These are phyloP conservation scores for Magnusiomyces fungicola DNA, from an alignment of 1,139 yeast genomes.

Conservation along the genomic window DNA sequence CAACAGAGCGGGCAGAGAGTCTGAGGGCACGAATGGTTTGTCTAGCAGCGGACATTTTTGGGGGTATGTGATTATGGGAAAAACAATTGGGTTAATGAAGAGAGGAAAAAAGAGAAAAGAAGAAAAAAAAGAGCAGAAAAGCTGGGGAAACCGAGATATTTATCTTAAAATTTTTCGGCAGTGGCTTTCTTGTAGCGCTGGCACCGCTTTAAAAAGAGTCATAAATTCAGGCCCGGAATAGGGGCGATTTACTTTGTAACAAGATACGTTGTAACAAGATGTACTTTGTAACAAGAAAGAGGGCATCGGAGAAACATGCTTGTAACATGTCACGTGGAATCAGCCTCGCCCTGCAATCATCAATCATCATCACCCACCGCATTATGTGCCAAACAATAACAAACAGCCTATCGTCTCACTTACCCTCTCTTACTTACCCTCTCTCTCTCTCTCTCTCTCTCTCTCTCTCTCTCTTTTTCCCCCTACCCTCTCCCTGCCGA, in stretches of 20 bases:
- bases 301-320: no score
- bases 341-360: no score
- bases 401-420: no score
- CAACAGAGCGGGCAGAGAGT: constrained; percentile 27
- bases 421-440: not conserved
- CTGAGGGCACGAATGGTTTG: constrained; percentile 27
- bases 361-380: no score
- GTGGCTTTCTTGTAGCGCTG: no score
- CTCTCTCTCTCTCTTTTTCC: not conserved
- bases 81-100: not conserved
- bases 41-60: constrained; percentile 25
- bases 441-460: not conserved
- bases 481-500: not conserved
- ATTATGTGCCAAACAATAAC: no score
- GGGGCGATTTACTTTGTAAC: no score
- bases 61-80: not conserved
- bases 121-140: not conserved
- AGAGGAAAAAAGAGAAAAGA: not conserved
- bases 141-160: not conserved
- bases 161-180: not conserved
- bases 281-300: no score
- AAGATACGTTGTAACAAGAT: no score
- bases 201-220: no score
- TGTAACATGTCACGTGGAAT: no score
- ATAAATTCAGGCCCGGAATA: no score